Evolutionary conservation across 2,329 filamentous ascomycete genomes (phyloP).

Genomic region (Trichoderma asperellum): DNA sequence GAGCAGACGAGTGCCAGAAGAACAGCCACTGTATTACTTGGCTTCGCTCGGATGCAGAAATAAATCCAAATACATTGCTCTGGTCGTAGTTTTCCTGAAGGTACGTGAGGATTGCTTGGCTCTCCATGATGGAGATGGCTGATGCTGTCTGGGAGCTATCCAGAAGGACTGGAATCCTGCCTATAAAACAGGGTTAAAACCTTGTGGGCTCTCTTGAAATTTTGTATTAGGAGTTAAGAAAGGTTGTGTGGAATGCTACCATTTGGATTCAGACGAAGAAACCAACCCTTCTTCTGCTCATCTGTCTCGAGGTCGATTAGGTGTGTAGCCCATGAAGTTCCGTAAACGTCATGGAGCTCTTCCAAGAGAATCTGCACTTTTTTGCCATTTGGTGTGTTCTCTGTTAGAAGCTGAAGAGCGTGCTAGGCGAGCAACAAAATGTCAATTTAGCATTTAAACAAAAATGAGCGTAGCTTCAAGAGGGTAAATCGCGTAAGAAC

Average conservation of each 20-base stretch:
- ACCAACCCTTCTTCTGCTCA: constrained; percentile 11
- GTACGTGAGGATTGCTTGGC: constrained; percentile 1
- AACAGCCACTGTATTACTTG: constrained; percentile 14
- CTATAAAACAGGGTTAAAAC: background rate
- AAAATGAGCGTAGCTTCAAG: background rate
- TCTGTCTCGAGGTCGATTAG: constrained; percentile 7
- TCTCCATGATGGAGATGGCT: background rate
- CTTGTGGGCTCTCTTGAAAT: background rate
- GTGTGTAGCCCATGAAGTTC: background rate
- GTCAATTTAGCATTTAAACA: background rate
- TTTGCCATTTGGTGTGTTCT: constrained; percentile 6
- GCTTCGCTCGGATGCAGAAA: background rate
- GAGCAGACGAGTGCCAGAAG: constrained; percentile 15
- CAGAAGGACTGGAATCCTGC: constrained; percentile 7
- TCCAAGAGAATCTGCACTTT: constrained; percentile 19
- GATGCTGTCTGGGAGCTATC: background rate
- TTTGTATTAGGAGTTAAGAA: background rate
- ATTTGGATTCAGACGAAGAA: constrained; percentile 19
- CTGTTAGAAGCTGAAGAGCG: constrained; percentile 13
- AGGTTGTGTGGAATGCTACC: background rate
- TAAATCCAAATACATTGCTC: background rate
- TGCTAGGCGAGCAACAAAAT: background rate
- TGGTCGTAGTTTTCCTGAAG: background rate
- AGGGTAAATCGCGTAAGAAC: background rate
- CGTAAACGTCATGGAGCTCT: constrained; percentile 3